phyloP scores from a whole-genome alignment of 306 rosid species.

The Casuarina equisetifolia region DNA sequence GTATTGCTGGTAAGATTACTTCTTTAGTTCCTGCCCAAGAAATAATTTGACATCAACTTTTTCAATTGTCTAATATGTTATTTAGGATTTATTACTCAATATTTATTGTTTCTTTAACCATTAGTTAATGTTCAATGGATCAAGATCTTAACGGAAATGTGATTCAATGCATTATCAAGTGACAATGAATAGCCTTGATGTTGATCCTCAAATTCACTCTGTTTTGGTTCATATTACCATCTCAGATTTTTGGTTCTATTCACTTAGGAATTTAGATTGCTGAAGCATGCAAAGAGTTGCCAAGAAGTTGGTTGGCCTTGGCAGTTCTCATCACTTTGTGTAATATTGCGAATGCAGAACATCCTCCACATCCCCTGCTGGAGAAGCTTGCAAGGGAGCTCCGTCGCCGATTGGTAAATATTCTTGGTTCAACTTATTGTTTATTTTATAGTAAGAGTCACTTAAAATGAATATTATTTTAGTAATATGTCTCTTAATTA shows the following conservation, averaged over 20 bases:
- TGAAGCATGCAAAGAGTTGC: constrained; percentile 12
- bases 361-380: constrained; percentile 49
- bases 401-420: constrained; percentile 41
- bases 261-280: constrained; percentile 7
- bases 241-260: neutral
- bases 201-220: neutral
- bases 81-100: neutral
- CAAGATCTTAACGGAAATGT: neutral
- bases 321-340: constrained; percentile 14
- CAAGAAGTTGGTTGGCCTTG: constrained; percentile 7
- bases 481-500: constrained; percentile 13
- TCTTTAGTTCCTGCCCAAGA: neutral
- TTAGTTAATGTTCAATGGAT: constrained; percentile 7
- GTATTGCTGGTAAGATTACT: constrained; percentile 45
- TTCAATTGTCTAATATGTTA: neutral
- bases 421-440: neutral
- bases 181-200: neutral
- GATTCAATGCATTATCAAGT: neutral
- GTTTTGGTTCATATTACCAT: neutral
- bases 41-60: neutral
- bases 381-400: constrained; percentile 56
- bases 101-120: neutral
- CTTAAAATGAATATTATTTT: neutral
- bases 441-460: neutral
- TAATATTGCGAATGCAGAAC: constrained; percentile 38